Conservation (phyloP, 345 rosid species). For the Pistacia atlantica region DNA sequence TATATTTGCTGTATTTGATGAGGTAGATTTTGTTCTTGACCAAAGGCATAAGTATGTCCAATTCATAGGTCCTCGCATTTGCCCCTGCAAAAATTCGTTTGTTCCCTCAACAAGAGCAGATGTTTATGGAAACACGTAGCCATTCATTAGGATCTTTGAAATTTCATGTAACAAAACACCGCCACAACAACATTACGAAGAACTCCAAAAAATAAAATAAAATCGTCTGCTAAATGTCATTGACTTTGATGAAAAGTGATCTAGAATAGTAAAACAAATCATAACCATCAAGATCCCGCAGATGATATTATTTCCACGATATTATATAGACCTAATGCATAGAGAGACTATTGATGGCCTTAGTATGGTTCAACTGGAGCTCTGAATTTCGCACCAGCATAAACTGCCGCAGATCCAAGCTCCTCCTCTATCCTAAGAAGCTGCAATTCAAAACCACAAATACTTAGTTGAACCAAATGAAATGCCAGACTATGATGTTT, state of each 20-base stretch:
- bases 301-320: background rate
- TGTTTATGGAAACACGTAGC: too few relatives aligned
- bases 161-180: background rate
- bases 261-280: background rate
- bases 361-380: constrained; percentile 54
- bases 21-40: background rate
- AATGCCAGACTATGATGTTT: background rate
- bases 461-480: background rate
- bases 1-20: background rate
- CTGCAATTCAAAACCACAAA: constrained; percentile 25
- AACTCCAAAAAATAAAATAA: background rate
- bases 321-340: background rate
- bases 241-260: background rate
- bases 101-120: too few relatives aligned
- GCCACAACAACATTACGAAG: background rate
- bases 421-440: constrained; percentile 62
- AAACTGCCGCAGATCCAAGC: constrained; percentile 48
- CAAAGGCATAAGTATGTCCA: too few relatives aligned
- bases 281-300: background rate
- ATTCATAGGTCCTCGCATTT: too few relatives aligned
- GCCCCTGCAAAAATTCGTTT: too few relatives aligned
- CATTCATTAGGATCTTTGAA: background rate
- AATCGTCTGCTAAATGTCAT: too few relatives aligned
- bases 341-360: background rate
- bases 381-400: constrained; percentile 56